Conservation (phyloP, 768 basidiomycete genomes). For the Suillus ampliporus region DNA sequence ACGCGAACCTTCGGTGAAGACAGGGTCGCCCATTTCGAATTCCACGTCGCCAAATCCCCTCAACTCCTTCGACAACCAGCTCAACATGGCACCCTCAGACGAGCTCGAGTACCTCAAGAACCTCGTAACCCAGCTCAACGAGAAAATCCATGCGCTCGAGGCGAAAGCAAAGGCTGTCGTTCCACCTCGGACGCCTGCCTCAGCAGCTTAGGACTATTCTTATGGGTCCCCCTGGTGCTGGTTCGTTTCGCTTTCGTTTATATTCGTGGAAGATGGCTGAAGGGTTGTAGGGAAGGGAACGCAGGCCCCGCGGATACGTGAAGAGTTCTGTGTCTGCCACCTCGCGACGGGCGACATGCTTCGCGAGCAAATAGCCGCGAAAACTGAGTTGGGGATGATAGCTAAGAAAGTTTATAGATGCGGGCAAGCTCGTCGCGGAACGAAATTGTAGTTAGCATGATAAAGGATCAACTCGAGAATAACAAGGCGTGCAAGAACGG, state of each 20-base stretch:
- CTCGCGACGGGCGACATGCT: constrained; percentile 99
- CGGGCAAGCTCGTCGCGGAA: constrained; percentile 94
- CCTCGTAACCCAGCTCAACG: constrained; percentile 88
- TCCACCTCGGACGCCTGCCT: constrained; percentile 59
- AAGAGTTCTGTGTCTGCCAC: constrained; percentile 96
- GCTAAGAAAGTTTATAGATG: constrained; percentile 99
- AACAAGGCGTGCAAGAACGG: constrained; percentile 95
- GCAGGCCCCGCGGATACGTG: constrained; percentile 91
- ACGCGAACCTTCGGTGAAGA: too few species aligned
- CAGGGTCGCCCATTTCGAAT: background rate
- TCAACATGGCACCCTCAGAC: constrained; percentile 63
- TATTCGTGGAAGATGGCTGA: too few species aligned
- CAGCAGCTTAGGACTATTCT: constrained; percentile 90
- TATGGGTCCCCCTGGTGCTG: constrained; percentile 96
- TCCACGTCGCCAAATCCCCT: background rate
- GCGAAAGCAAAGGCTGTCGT: constrained; percentile 58
- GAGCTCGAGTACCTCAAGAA: constrained; percentile 96
- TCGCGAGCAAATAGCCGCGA: constrained; percentile 86
- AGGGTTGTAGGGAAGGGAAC: constrained; percentile 87
- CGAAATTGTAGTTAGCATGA: constrained; percentile 98
- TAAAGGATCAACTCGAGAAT: constrained; percentile 92
- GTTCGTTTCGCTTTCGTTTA: constrained; percentile 52
- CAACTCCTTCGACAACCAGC: too few species aligned
- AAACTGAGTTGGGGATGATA: constrained; percentile 86
- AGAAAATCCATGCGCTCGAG: constrained; percentile 87